Base-by-base conservation (phyloP, 2,329 filamentous ascomycete species). In the Thielaviopsis ethacetica region DNA sequence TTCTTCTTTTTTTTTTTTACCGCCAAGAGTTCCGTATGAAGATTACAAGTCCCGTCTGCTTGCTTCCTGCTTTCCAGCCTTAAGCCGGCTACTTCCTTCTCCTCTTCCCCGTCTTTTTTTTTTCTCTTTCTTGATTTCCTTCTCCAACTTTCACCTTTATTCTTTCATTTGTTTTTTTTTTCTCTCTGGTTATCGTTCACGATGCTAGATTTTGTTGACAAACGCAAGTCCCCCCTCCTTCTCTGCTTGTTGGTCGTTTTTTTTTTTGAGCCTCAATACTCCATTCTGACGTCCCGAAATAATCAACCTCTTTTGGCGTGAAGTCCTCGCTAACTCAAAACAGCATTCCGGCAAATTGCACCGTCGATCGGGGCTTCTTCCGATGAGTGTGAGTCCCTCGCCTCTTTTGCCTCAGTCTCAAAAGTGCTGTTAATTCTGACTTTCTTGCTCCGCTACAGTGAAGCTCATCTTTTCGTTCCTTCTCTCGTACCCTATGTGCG, bases 401-500 rank as follows among this genome's bases (percentile, higher is more conserved):
- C 22, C 49, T 55, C 30, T 38, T 19, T 56, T 19, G 7, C 27
- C 17, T n/a, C 26, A 34, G 24, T 22, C 30, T 51, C n/a, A 19
- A 49, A 26, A 6, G 10, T 26, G 44, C 27, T 38, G 49, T 15
- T 26, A 54, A 22, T 3, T 24, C 24, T 54, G 10, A 21, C 44
- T 30, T 30, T 51, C 60, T 53, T 53, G 49, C 6, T 38, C 34
- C 24, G 10, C n/a, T 54, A 60, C 65, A 96, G 91, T 98, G 65
- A 98, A 98, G 71, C 85, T 97, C 65, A 85, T 96, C 66, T 84
- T 84, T 68, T 89, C 88, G 6, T 95, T 97, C 70, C 77, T 98
- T 54, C 71, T 95, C 47, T 97, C 93, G 12, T 98, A 95, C 68
- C 93, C 93, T 2, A 78, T 98, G 58, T 89, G 93, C 54, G 93